Conservation (phyloP, 352 stramenopile species). For the Globisporangium takayamanum region DNA sequence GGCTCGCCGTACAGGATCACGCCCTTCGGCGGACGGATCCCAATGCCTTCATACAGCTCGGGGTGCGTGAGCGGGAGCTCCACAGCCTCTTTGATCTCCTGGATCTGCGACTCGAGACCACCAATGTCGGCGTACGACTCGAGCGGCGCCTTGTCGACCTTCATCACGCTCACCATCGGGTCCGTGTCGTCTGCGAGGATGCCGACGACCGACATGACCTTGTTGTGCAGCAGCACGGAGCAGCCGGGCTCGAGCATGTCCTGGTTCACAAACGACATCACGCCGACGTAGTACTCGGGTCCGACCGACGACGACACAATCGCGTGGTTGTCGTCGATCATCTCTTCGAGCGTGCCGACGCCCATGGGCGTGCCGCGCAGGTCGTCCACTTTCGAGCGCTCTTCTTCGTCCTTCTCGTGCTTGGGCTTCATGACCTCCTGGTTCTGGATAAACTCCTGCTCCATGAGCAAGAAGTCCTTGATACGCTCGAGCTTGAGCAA, state of each 20-base stretch:
- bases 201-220: conserved; percentile 99
- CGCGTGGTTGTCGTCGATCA: conserved; percentile 99
- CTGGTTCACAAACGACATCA: conserved; percentile 99
- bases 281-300: conserved; percentile 99
- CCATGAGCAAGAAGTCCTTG: conserved; percentile 99
- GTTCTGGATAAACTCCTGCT: conserved; percentile 99
- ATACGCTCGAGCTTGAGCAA: conserved; percentile 99
- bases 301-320: conserved; percentile 98
- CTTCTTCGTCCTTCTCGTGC: conserved; percentile 98
- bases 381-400: conserved; percentile 98
- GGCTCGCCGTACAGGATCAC: conserved; percentile 99
- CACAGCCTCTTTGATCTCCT: conserved; percentile 93
- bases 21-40: conserved; percentile 97
- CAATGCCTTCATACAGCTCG: conserved; percentile 99
- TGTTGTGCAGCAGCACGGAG: conserved; percentile 99
- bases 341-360: conserved; percentile 99
- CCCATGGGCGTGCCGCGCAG: conserved; percentile 97
- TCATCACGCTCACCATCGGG: conserved; percentile 99
- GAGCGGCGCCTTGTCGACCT: conserved; percentile 98
- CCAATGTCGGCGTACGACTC: conserved; percentile 99
- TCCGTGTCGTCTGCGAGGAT: conserved; percentile 99
- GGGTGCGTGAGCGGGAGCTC: conserved; percentile 98
- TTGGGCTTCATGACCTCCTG: conserved; percentile 99
- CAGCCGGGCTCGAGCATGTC: conserved; percentile 98
- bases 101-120: conserved; percentile 97